phyloP scores from a whole-genome alignment of 2,329 filamentous ascomycete species.

The Chalaropsis ovoidea region DNA sequence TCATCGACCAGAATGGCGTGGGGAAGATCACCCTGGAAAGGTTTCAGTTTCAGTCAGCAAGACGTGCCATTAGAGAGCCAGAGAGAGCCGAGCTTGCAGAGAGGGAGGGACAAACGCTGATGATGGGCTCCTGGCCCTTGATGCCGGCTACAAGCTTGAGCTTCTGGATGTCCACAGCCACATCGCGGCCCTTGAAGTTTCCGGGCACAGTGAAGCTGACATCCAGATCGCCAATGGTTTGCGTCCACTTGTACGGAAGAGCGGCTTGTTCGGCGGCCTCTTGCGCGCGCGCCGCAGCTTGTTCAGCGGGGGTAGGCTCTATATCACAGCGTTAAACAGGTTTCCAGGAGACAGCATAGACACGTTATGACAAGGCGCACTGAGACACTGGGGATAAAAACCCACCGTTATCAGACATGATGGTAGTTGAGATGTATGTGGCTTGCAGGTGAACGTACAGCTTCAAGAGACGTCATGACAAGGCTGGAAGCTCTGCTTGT shows the following conservation, averaged over 20 bases:
- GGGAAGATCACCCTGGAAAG: slow-evolving; percentile 67
- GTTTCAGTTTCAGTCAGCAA: slow-evolving; percentile 12
- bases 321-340: slow-evolving; percentile 10
- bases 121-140: slow-evolving; percentile 78
- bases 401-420: slow-evolving; percentile 38
- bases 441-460: not conserved
- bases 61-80: not conserved
- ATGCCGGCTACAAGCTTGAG: slow-evolving; percentile 66
- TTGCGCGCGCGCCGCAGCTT: slow-evolving; percentile 52
- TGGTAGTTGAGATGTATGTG: slow-evolving; percentile 1
- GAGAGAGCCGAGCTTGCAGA: not conserved
- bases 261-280: slow-evolving; percentile 80
- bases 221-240: slow-evolving; percentile 83
- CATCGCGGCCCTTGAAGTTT: slow-evolving; percentile 73
- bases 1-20: slow-evolving; percentile 73
- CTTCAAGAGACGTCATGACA: slow-evolving; percentile 25
- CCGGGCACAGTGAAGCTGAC: slow-evolving; percentile 66
- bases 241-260: slow-evolving; percentile 94
- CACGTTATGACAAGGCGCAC: not conserved
- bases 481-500: slow-evolving; percentile 29
- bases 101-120: slow-evolving; percentile 52
- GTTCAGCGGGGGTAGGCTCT: slow-evolving; percentile 48
- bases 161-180: slow-evolving; percentile 75
- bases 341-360: not conserved
- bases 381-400: not conserved